Base-by-base conservation (phyloP, 768 basidiomycete species). In the Lactarius deliciosus region DNA sequence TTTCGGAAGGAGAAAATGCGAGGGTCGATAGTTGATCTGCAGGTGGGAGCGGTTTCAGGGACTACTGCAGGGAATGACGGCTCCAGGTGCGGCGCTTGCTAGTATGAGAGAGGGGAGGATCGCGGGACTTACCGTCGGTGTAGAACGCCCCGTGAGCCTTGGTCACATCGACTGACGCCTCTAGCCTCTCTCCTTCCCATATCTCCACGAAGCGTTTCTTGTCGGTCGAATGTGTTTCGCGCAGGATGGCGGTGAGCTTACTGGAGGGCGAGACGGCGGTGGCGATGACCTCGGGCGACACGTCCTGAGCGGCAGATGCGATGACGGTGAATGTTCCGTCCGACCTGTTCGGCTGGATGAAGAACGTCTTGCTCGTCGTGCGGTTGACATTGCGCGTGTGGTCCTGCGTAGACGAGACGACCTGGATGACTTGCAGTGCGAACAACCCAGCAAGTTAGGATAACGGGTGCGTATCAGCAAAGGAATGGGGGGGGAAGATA, bases 171-270 rank as follows among this genome's bases (percentile, higher is more conserved):
- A 63, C 47, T 10, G 70, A 63, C 5, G 40, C 61, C 11, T 65
- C 61, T 45, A 69, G 28, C 25, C 64, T 50, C 4, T 76, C 76
- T 0, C 71, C 71, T 2, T 69, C 64, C 70, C 74, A 75, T 30
- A 76, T 55, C 70, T 77, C 76, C 22, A 77, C 68, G 57, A 70
- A 72, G 16, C 74, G 68, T 40, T 72, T 73, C 64, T 73, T 73
- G 36, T 68, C 58, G 2, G 30, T 38, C 10, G 47, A 40, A 20
- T 57, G 68, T 0, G 65, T 70, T 20, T 72, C 72, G 10, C 74
- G 66, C 32, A 76, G 73, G 53, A 74, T 43, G 6, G 72, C 76
- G 1, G 69, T 64, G 11, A 64, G 43, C 38, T 59, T 64, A 1
- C 74, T 72, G 7, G 73, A 74, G 2, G 69, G 71, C 16, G 75